These are phyloP conservation scores for Crithidia fasciculata DNA, from an alignment of 208 protist species.

Conservation along the genomic window DNA sequence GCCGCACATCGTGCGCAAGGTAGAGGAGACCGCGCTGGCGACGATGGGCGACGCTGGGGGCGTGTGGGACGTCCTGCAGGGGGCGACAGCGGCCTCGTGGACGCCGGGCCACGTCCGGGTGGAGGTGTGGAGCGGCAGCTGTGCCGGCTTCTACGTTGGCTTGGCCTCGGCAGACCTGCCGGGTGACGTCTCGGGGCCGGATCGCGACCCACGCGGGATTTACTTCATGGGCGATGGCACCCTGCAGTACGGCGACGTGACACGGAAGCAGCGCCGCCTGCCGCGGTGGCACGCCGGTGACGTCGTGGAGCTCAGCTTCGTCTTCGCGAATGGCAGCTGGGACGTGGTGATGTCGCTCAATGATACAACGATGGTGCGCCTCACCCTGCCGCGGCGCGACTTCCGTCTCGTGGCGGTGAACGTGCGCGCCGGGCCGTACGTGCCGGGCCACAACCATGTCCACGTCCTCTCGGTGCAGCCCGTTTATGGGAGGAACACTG, in stretches of 20 bases:
- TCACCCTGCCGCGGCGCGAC: conserved; percentile 42
- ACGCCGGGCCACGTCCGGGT: conserved; percentile 37
- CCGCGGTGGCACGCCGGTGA: conserved; percentile 50
- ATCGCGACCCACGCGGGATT: conserved; percentile 35
- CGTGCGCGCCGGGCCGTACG: conserved; percentile 21
- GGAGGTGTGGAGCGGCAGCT: conserved; percentile 30
- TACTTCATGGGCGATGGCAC: conserved; percentile 46
- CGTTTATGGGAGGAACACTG: not conserved
- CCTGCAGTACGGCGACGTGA: conserved; percentile 30
- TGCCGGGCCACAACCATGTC: conserved; percentile 25
- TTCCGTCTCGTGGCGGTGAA: conserved; percentile 35
- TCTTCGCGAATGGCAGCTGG: conserved; percentile 47
- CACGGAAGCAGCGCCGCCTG: conserved; percentile 32
- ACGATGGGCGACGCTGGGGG: conserved; percentile 6
- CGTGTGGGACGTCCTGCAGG: conserved; percentile 29
- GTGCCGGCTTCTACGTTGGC: conserved; percentile 35
- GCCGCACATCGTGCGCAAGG: conserved; percentile 25
- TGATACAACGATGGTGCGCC: conserved; percentile 40
- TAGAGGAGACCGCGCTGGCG: conserved; percentile 21
- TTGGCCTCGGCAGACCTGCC: conserved; percentile 37
- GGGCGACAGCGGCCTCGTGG: conserved; percentile 29
- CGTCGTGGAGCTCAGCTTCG: conserved; percentile 47
- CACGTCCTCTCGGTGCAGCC: conserved; percentile 34
- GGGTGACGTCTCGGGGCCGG: conserved; percentile 14
- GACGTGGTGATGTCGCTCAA: conserved; percentile 56